Conservation (phyloP, 208 protist species). For the Crithidia fasciculata region DNA sequence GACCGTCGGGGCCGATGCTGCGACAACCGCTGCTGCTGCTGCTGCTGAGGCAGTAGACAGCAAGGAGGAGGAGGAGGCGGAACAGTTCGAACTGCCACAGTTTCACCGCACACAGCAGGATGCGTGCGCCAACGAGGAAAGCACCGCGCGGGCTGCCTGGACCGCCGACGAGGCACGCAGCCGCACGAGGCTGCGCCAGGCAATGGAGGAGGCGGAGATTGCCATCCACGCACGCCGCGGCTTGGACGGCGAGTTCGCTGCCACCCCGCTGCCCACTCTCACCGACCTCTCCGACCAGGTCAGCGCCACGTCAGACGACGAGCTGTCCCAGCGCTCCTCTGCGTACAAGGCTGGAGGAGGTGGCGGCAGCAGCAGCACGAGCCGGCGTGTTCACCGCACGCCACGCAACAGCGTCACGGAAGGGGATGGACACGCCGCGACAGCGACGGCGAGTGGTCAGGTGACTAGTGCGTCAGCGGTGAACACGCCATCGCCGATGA, state of each 20-base stretch:
- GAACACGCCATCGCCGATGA: slow-evolving; percentile 25
- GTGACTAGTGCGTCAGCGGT: slow-evolving; percentile 3
- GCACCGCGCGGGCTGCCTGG: slow-evolving; percentile 50
- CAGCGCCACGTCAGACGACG: slow-evolving; percentile 76
- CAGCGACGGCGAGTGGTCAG: too few species aligned
- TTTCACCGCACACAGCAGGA: slow-evolving; percentile 16
- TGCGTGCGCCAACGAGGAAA: slow-evolving; percentile 31
- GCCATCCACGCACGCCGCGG: slow-evolving; percentile 37
- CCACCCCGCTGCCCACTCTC: slow-evolving; percentile 34
- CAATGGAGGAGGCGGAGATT: slow-evolving; percentile 47
- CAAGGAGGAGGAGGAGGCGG: too few species aligned
- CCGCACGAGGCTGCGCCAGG: slow-evolving; percentile 32
- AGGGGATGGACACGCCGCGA: too few species aligned
- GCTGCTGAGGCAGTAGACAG: too few species aligned
- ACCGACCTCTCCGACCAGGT: slow-evolving; percentile 49
- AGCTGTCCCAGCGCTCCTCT: slow-evolving; percentile 36
- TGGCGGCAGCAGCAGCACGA: slow-evolving; percentile 7
- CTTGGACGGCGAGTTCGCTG: slow-evolving; percentile 55
- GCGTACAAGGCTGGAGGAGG: slow-evolving; percentile 10
- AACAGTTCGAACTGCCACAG: too few species aligned
- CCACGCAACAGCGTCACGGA: slow-evolving; percentile 6
- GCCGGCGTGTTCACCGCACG: slow-evolving; percentile 21
- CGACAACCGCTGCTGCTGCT: too few species aligned
- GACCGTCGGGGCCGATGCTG: too few species aligned
- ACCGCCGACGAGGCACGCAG: slow-evolving; percentile 43